These are phyloP conservation scores for Tylopilus subfusipes DNA, from an alignment of 768 basidiomycete genomes.

Conservation along the genomic window DNA sequence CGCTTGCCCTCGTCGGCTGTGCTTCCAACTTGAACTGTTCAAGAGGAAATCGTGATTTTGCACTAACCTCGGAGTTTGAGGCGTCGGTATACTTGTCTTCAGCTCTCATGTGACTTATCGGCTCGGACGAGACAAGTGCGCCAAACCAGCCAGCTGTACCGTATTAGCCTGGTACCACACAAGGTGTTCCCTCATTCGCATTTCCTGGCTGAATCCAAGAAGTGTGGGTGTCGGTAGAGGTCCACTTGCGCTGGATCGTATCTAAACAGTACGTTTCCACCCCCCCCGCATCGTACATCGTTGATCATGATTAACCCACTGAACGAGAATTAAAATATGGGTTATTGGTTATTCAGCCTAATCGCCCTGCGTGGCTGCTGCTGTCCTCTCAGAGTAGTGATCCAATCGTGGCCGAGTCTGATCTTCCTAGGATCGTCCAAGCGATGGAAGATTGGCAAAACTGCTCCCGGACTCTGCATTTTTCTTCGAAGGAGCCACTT, in stretches of 20 bases:
- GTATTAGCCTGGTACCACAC: too few relatives aligned
- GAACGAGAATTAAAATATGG: background rate
- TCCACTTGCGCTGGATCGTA: background rate
- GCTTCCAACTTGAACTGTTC: too few relatives aligned
- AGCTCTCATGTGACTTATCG: too few relatives aligned
- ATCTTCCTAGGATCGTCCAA: background rate
- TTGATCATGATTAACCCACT: background rate
- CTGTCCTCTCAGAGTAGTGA: background rate
- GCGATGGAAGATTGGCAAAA: background rate
- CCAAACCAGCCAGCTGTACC: too few relatives aligned
- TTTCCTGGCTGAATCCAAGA: too few relatives aligned
- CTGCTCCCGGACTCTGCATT: background rate
- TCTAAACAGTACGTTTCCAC: background rate
- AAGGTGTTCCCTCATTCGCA: too few relatives aligned
- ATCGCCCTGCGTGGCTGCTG: background rate
- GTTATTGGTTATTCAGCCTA: background rate
- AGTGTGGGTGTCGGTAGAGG: background rate
- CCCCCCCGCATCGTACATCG: too few relatives aligned
- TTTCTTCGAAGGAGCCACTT: background rate
- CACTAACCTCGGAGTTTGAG: too few relatives aligned
- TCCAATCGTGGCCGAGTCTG: background rate
- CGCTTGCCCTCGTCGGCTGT: too few relatives aligned
- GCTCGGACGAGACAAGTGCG: too few relatives aligned
- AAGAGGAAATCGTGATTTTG: too few relatives aligned
- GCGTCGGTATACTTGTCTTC: too few relatives aligned